These are phyloP conservation scores for Beauveria bassiana DNA, from an alignment of 2,329 filamentous ascomycete species.

Conservation along the genomic window DNA sequence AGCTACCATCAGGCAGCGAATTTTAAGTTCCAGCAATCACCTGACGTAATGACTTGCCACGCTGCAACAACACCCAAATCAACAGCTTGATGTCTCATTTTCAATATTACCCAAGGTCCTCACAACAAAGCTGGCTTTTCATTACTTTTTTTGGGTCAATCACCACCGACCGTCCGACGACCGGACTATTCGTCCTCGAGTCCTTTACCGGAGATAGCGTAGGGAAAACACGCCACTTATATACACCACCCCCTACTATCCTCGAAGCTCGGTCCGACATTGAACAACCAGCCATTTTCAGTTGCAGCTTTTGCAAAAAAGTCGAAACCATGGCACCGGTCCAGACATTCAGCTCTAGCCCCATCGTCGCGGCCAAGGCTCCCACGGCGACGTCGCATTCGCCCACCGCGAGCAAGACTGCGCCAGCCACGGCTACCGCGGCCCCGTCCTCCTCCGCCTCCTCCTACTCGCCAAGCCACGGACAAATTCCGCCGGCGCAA, in stretches of 20 bases:
- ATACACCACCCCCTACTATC: too few relatives aligned
- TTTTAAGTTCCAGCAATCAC: background rate
- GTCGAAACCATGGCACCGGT: constrained; percentile 48
- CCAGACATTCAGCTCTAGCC: constrained; percentile 50
- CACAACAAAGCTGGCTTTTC: too few relatives aligned
- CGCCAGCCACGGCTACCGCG: constrained; percentile 11
- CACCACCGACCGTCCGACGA: too few relatives aligned
- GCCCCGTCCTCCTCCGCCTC: constrained; percentile 23
- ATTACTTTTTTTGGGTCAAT: too few relatives aligned
- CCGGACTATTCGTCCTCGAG: too few relatives aligned
- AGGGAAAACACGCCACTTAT: too few relatives aligned
- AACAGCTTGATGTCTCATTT: constrained; percentile 15
- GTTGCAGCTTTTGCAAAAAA: background rate
- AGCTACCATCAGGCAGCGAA: background rate
- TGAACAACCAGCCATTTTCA: too few relatives aligned
- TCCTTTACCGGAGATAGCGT: too few relatives aligned
- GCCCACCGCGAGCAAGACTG: constrained; percentile 29
- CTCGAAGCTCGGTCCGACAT: too few relatives aligned
- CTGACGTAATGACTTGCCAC: constrained; percentile 12
- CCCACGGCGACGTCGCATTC: constrained; percentile 32
- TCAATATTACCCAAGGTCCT: background rate
- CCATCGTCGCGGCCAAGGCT: constrained; percentile 50
- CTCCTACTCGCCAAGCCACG: constrained; percentile 24
- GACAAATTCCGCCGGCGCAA: constrained; percentile 27
- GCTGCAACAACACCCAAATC: background rate